Percentiles rank a stretch among this genome's conserved stretches.
Evolutionary conservation across 2,329 filamentous ascomycete genomes (phyloP).

Genomic region (Dactylellina cionopaga): DNA sequence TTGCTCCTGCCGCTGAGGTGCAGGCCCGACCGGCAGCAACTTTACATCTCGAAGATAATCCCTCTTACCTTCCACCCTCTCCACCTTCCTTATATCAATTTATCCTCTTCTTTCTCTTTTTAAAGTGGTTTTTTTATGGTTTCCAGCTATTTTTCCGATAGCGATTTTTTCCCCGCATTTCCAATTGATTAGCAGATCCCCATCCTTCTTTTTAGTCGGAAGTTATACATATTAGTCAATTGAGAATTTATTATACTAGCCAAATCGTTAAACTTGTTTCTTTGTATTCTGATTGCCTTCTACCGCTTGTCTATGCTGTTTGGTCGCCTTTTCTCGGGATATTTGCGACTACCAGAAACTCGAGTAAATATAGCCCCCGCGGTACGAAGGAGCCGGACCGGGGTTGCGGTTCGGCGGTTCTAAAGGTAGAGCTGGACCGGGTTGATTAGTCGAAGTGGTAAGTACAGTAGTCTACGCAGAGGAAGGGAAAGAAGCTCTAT

Average conservation of each 20-base stretch:
- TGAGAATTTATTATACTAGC: background rate
- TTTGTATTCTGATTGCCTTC: conserved; percentile 35
- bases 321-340: conserved; percentile 19
- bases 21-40: background rate
- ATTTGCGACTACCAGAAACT: too few species aligned
- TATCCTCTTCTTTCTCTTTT: too few species aligned
- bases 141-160: too few species aligned
- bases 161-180: too few species aligned
- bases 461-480: background rate
- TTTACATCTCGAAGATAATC: too few species aligned
- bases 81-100: background rate
- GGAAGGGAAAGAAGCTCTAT: background rate
- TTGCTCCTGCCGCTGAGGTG: conserved; percentile 22
- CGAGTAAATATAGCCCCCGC: conserved; percentile 31
- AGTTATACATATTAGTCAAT: background rate
- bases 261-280: conserved; percentile 7
- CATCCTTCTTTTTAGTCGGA: background rate
- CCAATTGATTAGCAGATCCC: too few species aligned
- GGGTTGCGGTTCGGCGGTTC: background rate
- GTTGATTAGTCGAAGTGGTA: too few species aligned
- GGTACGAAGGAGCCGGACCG: conserved; percentile 46
- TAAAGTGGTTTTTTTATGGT: too few species aligned
- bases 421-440: background rate
- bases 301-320: conserved; percentile 43
- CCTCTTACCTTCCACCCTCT: background rate